Evolutionary conservation across 2,329 filamentous ascomycete genomes (phyloP), one percentile per base, ranked within the genome.

Genomic region (Raffaelea albimanens): DNA sequence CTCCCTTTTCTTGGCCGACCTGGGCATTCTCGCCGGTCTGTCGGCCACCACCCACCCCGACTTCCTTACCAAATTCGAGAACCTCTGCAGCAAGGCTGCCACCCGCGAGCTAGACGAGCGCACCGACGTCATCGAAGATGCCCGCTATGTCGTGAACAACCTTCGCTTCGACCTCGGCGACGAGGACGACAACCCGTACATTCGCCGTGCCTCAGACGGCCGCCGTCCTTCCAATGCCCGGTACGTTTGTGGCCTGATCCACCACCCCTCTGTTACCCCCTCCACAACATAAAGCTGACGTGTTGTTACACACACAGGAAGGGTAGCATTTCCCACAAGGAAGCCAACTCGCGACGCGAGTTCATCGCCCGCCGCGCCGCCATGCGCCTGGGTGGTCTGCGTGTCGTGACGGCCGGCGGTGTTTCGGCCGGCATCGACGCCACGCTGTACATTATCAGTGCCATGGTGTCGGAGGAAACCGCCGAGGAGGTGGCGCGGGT

Each of bases 121-220:
- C 60, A 88, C 85, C 58, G 86, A 93, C 60, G 84, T 93, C 53
- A 76, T 91, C 59, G 86, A 93, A 60, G 83, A 87, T 54, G 75
- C 76, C 60, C 78, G 87, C 60, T 94, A 93, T 62, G 87, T 94
- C 19, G 87, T 94, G 63, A 94, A 94, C 74, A 93, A 94, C 67
- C 82, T 89, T 50, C 84, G 87, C 57, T 94, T 91, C 64, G 87
- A 93, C 58, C 72, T 93, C 56, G 83, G 84, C 51, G 80, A 90
- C 60, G 80, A 85, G 59, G 85, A 90, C 53, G 83, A 89, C 65
- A 91, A 87, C 66, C 85, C 85, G 29, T 91, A 91, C 67, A 82
- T 93, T 63, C 76, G 85, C 58, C 81, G 78, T 70, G 86, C 84
- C 73, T 78, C 80, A 50, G 82, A 85, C 56, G 79, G 73, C 43